Evolutionary conservation across 129 eudicot genomes (phyloP).

Genomic region (Saussurea involucrata): DNA sequence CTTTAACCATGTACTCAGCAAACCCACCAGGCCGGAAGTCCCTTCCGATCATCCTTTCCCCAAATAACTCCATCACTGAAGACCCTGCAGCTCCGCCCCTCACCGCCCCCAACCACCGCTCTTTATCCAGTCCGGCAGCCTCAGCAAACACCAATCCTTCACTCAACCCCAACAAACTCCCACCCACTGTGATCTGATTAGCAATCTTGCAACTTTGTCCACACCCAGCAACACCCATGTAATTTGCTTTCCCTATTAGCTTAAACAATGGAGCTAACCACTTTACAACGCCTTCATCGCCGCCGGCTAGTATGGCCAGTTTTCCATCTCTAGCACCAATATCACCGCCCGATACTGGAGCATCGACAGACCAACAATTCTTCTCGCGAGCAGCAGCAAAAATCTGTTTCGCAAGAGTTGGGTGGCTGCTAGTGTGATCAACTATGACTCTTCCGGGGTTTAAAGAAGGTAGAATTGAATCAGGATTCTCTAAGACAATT

Average conservation of each 20-base stretch:
- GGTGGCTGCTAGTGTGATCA: conserved; percentile 90
- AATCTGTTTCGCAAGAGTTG: conserved; percentile 54
- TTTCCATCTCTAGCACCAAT: conserved; percentile 74
- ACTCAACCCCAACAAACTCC: conserved; percentile 76
- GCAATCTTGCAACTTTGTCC: conserved; percentile 91
- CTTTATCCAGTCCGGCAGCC: conserved; percentile 67
- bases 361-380: conserved; percentile 65
- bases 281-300: conserved; percentile 51
- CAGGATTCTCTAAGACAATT: conserved; percentile 49
- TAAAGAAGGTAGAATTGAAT: conserved; percentile 35
- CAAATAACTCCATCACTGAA: conserved; percentile 78
- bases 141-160: conserved; percentile 91
- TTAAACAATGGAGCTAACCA: conserved; percentile 73
- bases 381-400: conserved; percentile 36
- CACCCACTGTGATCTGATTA: conserved; percentile 84
- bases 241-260: conserved; percentile 55
- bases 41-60: conserved; percentile 75
- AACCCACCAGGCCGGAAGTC: conserved; percentile 91
- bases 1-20: conserved; percentile 92
- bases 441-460: conserved; percentile 55
- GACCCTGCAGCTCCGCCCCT: conserved; percentile 91
- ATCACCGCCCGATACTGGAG: conserved; percentile 90
- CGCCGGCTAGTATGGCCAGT: conserved; percentile 75
- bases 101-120: conserved; percentile 61
- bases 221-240: conserved; percentile 40